Percentiles rank a stretch among this genome's conserved stretches.
Evolutionary conservation across 441 rosid genomes (phyloP).

Genomic region (California macrophylla): DNA sequence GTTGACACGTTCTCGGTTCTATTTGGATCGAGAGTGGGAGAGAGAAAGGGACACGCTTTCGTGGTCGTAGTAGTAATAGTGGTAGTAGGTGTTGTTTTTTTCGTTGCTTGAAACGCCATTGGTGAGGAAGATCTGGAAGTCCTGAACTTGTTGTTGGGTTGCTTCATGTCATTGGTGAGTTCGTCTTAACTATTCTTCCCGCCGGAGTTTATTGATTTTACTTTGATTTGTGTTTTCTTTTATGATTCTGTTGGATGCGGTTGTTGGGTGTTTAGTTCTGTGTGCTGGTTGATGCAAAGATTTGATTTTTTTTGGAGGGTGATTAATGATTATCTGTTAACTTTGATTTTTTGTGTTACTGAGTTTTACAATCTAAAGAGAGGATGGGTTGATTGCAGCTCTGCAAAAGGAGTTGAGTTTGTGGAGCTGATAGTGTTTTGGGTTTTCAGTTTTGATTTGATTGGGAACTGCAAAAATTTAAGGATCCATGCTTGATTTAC

Average conservation of each 20-base stretch:
- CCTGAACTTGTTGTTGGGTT: conserved; percentile 8
- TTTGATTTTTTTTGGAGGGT: neutral
- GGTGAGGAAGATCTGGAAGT: neutral
- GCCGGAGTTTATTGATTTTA: neutral
- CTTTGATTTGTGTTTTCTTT: neutral
- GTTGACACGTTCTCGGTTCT: conserved; percentile 18
- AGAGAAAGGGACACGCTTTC: neutral
- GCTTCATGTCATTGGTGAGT: conserved; percentile 33
- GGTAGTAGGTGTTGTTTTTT: neutral
- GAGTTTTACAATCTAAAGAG: neutral
- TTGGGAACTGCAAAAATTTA: neutral
- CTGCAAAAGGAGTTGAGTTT: neutral
- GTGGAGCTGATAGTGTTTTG: neutral
- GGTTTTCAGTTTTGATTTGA: neutral
- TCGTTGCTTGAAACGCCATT: neutral
- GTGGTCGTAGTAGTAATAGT: neutral
- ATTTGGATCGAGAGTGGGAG: neutral
- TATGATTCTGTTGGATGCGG: neutral
- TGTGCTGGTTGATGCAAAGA: neutral
- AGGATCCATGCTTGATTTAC: neutral
- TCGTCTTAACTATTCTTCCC: neutral
- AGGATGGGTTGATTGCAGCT: neutral
- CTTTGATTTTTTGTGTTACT: neutral
- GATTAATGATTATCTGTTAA: neutral
- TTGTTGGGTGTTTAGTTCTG: neutral